Evolutionary conservation across 2,329 filamentous ascomycete species (phyloP), one percentile per base, ranked within the genome.

Genomic region (Colletotrichum tofieldiae): DNA sequence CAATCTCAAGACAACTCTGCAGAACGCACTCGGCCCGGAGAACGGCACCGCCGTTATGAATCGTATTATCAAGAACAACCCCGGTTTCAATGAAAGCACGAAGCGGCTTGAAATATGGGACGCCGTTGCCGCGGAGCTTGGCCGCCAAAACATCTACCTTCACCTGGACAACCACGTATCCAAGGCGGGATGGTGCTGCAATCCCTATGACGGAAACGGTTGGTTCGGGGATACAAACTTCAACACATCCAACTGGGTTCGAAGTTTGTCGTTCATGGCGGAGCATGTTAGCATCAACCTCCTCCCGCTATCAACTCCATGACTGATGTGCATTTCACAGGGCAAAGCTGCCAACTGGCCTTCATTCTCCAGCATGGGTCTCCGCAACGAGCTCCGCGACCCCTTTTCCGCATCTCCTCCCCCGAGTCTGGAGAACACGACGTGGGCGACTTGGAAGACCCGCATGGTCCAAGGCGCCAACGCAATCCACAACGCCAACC

Each of bases 181-280:
- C 16, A 83, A 82, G 49, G 86, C 82, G 0, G 79, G 79, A 32
- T 88, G 86, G 86, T 88, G 86, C 70, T 88, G 86, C 68, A 81
- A 77, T 29, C 6, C 78, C 73, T 35, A 39, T 0, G 86, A 88
- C 65, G 86, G 85, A 3, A 88, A 88, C 73, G 76, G 82, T 23
- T 88, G 86, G 86, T 87, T 86, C 73, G 85, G 86, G 18, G 87
- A 90, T 74, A 83, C 78, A 1, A 83, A 87, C 75, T 90, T 89
- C 73, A 79, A 88, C 73, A 83, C 86, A 2, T 78, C 80, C 1
- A 88, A 88, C 23, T 90, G 88, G 88, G 81, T 84, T 29, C 81
- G 88, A 5, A 87, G 87, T 0, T 79, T 87, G 12, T 78, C 80
- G 0, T 90, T 84, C 74, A 89, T 90, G 84, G 83, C 86, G 0